phyloP scores from a whole-genome alignment of 805 yeast genomes.

The Barnettozyma populi region DNA sequence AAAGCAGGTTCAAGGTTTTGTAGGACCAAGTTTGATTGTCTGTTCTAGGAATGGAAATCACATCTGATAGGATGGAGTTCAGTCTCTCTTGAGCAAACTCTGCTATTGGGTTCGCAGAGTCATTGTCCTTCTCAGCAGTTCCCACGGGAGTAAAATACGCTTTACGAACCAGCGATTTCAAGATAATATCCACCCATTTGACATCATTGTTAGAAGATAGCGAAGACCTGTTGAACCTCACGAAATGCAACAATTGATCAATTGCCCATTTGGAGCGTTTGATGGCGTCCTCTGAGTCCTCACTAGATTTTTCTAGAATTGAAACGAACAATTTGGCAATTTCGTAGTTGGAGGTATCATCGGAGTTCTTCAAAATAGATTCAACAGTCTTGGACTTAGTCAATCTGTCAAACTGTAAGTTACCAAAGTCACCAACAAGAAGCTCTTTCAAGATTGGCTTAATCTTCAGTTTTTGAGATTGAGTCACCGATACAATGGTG shows the following conservation, averaged over 20 bases:
- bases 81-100: constrained; percentile 55
- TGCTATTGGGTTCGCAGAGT: constrained; percentile 26
- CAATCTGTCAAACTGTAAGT: constrained; percentile 66
- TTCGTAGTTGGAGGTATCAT: constrained; percentile 10
- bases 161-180: constrained; percentile 27
- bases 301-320: constrained; percentile 13
- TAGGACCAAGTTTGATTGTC: constrained; percentile 57
- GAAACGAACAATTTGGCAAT: constrained; percentile 17
- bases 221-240: constrained; percentile 37
- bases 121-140: constrained; percentile 5
- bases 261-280: constrained; percentile 44
- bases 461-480: constrained; percentile 31
- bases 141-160: constrained; percentile 27
- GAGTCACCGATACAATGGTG: constrained; percentile 35
- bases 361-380: constrained; percentile 6
- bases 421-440: constrained; percentile 43
- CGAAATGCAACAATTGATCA: constrained; percentile 51
- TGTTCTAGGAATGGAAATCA: constrained; percentile 39
- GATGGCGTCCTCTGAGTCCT: constrained; percentile 10
- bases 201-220: constrained; percentile 20
- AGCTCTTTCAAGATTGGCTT: constrained; percentile 30
- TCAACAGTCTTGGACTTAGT: constrained; percentile 69
- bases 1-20: constrained; percentile 38
- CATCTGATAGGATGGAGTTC: constrained; percentile 59
- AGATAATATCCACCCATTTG: constrained; percentile 27